Conservation (phyloP, 2,329 filamentous ascomycete species). For the Amylocarpus encephaloides region DNA sequence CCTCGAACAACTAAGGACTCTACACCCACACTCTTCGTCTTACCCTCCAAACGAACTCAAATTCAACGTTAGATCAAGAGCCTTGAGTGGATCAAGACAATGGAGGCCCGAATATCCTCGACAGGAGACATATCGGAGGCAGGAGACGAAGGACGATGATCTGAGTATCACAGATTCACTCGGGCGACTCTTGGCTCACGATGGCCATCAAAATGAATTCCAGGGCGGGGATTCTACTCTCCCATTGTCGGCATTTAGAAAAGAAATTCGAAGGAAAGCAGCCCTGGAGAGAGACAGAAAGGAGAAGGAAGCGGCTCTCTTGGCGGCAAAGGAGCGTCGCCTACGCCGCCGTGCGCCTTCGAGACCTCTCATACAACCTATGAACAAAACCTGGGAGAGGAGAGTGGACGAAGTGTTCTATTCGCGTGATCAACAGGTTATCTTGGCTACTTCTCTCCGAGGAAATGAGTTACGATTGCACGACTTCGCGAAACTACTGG, state of each 20-base stretch:
- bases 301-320: conserved; percentile 14
- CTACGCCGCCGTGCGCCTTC: conserved; percentile 21
- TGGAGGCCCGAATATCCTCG: neutral
- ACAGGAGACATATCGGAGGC: neutral
- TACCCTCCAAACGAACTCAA: neutral
- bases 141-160: neutral
- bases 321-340: conserved; percentile 23
- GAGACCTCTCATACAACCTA: conserved; percentile 21
- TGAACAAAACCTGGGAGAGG: conserved; percentile 36
- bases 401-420: conserved; percentile 31
- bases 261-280: conserved; percentile 6
- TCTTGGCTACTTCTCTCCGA: conserved; percentile 42
- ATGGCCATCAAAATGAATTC: neutral
- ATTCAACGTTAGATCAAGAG: neutral
- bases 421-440: conserved; percentile 21
- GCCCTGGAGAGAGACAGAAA: conserved; percentile 11
- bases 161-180: conserved; percentile 1
- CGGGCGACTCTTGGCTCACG: conserved; percentile 1
- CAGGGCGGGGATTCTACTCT: conserved; percentile 1
- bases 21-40: neutral
- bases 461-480: conserved; percentile 45
- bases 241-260: conserved; percentile 6
- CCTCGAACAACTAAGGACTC: neutral
- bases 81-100: neutral
- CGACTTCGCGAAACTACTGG: conserved; percentile 59